Evolutionary conservation across 345 rosid genomes (phyloP), one percentile per base, ranked within the genome.

Genomic region (Melaleuca alternifolia): DNA sequence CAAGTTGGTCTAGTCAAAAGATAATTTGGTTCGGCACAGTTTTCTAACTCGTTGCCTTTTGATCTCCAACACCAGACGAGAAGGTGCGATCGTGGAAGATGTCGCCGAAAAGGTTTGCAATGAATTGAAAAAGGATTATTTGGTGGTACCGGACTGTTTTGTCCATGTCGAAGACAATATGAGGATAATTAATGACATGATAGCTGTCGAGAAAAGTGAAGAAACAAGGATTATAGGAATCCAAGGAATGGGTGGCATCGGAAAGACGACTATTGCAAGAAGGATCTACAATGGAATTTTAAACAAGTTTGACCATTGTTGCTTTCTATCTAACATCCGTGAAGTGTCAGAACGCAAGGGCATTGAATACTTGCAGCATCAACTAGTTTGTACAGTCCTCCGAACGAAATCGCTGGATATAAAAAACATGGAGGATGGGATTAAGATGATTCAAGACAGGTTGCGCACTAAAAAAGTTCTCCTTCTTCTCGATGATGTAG

Each of bases 171-270:
- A n/a, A 13, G 3, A 59, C 41, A 4, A 8, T 16, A n/a, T 26
- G 18, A 11, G 8, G 18, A 61, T 2, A 61, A 61, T 61, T 5
- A 28, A 0, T 0, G 0, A 61, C 14, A 61, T n/a, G 75, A 61
- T 0, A 1, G 14, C 20, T 0, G 41, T 0, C 0, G 1, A 6
- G 14, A 61, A 0, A 61, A 6, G 10, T 28, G 5, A 61, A 13
- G 5, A 61, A 13, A 61, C 16, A 28, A 0, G 4, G 20, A 28
- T 28, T 14, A 61, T 61, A 0, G 21, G 0, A 61, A 61, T 61
- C 8, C 8, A 61, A 1, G 75, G 16, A 3, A 28, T 61, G 20
- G 5, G 18, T 61, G 0, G 75, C 14, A 3, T 13, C 1, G 37
- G 0, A 61, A 61, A 61, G 37, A 13, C 30, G 20, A 61, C 16